Base-by-base conservation (phyloP, 2,329 filamentous ascomycete species). In the Pseudogymnoascus sp. region DNA sequence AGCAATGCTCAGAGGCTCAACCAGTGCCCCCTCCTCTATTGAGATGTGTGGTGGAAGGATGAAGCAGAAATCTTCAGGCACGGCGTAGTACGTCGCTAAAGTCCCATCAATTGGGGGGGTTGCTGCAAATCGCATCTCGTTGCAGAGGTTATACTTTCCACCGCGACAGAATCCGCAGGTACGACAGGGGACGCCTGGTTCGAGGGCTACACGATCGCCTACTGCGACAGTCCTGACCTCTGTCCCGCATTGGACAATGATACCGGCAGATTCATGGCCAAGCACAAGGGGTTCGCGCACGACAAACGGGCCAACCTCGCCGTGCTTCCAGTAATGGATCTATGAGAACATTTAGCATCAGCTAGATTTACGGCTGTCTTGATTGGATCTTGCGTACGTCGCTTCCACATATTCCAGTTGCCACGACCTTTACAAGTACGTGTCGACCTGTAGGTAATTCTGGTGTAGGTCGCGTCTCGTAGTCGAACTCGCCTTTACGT, bases 391-490 rank as follows among this genome's bases (percentile, higher is more conserved):
- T 44, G 19, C 42, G 42, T 61, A 86, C 81, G 72, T 88, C 86
- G 11, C 84, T 87, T 64, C 86, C 86, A 72, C 86, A 88, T 69
- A 88, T 83, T 40, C 85, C 85, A 24, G 86, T 88, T 24, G 42
- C 42, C 11, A 44, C 14, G 19, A 44, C 21, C 42, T 24, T 44
- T 13, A 44, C 42, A 14, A 64, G 61, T 16, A 64, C 63, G 16
- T 64, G 61, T 31, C 29, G 29, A 16, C 29, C 35, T 14, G 61
- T 33, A 26, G 38, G 61, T 19, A 62, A 37, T 31, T 26, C 29
- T 56, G 61, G 61, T 50, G 38, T 50, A 33, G 37, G 61, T 19
- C 38, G 61, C 4, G 61, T 62, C 42, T 62, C 61, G 16, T 62
- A 62, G 16, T 35, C n/a, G 61, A 62, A 62, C 24, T 62, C 61